A percentile compares a stretch with the other conserved stretches of the same genome.
These are phyloP conservation scores for Botrytis medusae DNA, from an alignment of 2,329 filamentous ascomycete genomes.

Conservation along the genomic window DNA sequence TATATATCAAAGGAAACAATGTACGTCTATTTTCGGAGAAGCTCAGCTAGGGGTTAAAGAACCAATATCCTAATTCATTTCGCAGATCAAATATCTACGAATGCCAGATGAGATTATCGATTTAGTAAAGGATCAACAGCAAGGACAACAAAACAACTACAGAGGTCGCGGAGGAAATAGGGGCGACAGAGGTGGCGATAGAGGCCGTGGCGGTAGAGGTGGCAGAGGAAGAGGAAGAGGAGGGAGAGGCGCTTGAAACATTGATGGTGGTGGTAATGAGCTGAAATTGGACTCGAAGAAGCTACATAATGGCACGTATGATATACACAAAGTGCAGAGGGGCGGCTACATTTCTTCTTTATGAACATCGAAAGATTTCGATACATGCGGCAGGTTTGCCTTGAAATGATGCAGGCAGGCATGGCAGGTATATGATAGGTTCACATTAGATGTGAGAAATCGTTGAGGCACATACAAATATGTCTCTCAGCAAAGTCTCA, in stretches of 20 bases:
- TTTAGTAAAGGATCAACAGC: slow-evolving; percentile 83
- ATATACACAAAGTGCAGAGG: not conserved
- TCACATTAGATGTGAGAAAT: not conserved
- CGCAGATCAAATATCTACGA: slow-evolving; percentile 89
- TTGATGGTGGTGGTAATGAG: slow-evolving; percentile 2
- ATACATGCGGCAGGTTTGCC: not conserved
- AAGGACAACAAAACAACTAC: slow-evolving; percentile 47
- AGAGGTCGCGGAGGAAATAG: slow-evolving; percentile 65
- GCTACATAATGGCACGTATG: slow-evolving; percentile 3
- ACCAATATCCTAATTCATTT: slow-evolving; percentile 21
- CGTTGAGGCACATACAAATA: not conserved
- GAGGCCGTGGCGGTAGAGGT: slow-evolving; percentile 37
- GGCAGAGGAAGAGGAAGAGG: slow-evolving; percentile 30
- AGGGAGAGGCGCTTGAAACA: slow-evolving; percentile 30
- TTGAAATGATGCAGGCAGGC: slow-evolving; percentile 12
- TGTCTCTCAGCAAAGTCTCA: slow-evolving; percentile 3
- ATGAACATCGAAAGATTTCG: not conserved
- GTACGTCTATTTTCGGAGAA: slow-evolving; percentile 48
- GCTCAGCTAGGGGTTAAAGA: rapidly evolving
- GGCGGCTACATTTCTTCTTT: not conserved
- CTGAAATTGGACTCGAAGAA: slow-evolving; percentile 6
- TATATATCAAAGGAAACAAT: slow-evolving; percentile 97
- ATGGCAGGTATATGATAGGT: slow-evolving; percentile 5
- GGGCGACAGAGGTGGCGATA: slow-evolving; percentile 49
- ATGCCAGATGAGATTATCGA: slow-evolving; percentile 98